Percentiles rank a stretch among this genome's conserved stretches.
Evolutionary conservation across 139 green algal species (phyloP).

Genomic region (Micractinium conductrix): DNA sequence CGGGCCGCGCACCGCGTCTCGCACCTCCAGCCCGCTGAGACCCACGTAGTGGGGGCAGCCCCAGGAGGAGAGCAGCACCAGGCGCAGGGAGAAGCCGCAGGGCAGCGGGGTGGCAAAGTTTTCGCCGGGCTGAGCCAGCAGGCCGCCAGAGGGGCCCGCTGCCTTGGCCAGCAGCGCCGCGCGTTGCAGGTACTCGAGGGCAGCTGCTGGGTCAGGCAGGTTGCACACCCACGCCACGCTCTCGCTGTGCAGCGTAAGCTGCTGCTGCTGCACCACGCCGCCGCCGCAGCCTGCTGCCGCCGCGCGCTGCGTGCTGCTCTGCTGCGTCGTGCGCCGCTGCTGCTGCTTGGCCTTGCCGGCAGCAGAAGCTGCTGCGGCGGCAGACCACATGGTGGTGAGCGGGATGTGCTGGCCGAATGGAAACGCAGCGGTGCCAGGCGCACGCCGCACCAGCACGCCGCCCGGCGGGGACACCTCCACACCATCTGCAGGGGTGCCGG

Average conservation of each 20-base stretch:
- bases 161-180: background rate
- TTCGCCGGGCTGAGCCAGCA: slow-evolving; percentile 34
- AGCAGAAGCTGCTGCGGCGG: background rate
- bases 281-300: slow-evolving; percentile 28
- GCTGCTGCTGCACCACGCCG: background rate
- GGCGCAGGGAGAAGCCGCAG: slow-evolving; percentile 48
- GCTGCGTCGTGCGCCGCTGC: slow-evolving; percentile 7
- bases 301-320: background rate
- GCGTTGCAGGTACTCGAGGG: slow-evolving; percentile 19
- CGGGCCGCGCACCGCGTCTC: slow-evolving; percentile 30
- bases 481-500: slow-evolving; percentile 41
- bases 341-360: background rate
- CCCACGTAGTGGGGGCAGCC: slow-evolving; percentile 53
- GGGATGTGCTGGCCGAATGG: slow-evolving; percentile 47
- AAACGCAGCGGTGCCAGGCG: slow-evolving; percentile 32
- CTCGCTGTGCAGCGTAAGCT: background rate
- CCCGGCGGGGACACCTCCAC: slow-evolving; percentile 38
- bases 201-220: slow-evolving; percentile 25
- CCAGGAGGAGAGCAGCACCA: slow-evolving; percentile 50
- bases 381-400: slow-evolving; percentile 16
- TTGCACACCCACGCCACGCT: slow-evolving; percentile 29
- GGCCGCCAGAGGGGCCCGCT: background rate
- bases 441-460: slow-evolving; percentile 37
- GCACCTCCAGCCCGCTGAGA: slow-evolving; percentile 46
- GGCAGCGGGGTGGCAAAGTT: slow-evolving; percentile 44